Evolutionary conservation across 2,329 filamentous ascomycete species (phyloP), one percentile per base, ranked within the genome.

Genomic region (Trichoderma sp.): DNA sequence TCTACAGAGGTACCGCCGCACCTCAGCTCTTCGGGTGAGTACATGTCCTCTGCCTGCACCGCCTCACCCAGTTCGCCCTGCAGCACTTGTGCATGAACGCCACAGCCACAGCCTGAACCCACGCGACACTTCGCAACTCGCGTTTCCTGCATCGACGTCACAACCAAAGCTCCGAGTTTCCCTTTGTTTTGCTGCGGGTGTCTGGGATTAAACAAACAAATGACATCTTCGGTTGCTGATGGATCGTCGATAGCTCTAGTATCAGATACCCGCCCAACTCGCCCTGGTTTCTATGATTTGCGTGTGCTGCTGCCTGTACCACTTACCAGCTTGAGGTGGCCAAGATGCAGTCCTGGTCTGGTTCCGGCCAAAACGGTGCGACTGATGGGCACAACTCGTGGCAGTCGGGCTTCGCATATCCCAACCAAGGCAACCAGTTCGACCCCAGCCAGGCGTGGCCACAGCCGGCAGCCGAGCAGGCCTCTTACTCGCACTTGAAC

Each of bases 331-430:
- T 69, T 68, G 63, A 68, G 68, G 67, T 68, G 65, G 52, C 28
- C 66, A 74, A 72, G 67, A 79, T 79, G 78, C 78, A 79, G 74
- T 77, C 78, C 66, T 79, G 78, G 78, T 68, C 76, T 47, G 73
- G 72, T 64, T 69, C 73, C 65, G 72, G 74, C 70, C 77, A 78
- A 69, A 75, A 73, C 61, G 77, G 76, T 69, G 69, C 74, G 59
- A 67, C 55, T 65, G 74, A 77, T 64, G 75, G 73, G 63, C 73
- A 74, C 61, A 72, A 72, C 59, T 72, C 73, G 47, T 79, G 78
- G 78, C 72, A 74, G 64, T 65, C 72, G 54, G 73, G 71, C 65
- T 79, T 75, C 69, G 67, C 68, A 44, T 79, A 75, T 56, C 61
- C 71, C 44, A 68, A 71, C 39, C 76, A 76, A 59, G 72, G 73